phyloP scores from a whole-genome alignment of 345 rosid genomes.

The Ricinus communis region DNA sequence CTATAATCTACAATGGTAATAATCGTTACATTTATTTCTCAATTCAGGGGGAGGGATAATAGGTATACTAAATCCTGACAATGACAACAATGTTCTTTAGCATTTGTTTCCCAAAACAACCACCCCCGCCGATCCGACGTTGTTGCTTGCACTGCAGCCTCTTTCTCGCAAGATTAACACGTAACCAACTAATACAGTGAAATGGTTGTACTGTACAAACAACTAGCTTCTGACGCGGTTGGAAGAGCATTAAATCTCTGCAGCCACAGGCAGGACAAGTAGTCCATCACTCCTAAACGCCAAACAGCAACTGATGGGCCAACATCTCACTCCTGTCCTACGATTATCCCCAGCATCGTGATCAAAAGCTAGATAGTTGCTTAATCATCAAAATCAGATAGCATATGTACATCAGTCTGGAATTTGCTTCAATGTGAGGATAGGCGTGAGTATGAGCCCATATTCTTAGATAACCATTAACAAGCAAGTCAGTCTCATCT shows the following conservation, averaged over 20 bases:
- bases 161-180: no score
- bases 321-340: no score
- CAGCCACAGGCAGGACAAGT: not conserved
- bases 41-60: no score
- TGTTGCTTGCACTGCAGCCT: no score
- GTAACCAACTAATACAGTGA: not conserved
- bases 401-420: not conserved
- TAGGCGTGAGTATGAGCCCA: not conserved
- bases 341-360: no score
- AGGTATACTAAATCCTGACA: no score
- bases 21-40: no score
- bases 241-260: not conserved
- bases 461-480: not conserved
- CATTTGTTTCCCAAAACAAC: no score
- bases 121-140: no score
- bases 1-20: no score
- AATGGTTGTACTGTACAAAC: not conserved
- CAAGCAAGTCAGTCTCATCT: conserved; percentile 15
- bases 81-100: no score
- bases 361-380: no score
- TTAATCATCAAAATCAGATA: not conserved
- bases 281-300: not conserved
- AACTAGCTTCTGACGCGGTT: not conserved
- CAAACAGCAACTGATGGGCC: not conserved
- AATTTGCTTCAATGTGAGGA: not conserved